Conservation (phyloP, 2,329 filamentous ascomycete genomes). For the Alternaria sp. region DNA sequence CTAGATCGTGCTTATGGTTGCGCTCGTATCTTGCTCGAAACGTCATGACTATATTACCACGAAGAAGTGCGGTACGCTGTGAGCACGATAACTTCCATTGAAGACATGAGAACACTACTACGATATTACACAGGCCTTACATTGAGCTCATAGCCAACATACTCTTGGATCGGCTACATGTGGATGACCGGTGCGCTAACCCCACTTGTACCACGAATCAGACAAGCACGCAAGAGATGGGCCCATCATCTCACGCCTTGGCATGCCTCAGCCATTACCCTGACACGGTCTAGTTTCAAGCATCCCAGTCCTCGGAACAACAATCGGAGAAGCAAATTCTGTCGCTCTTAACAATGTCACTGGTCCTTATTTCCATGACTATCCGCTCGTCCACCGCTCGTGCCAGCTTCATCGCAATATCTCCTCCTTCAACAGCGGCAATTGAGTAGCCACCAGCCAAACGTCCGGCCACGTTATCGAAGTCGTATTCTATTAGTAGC, state of each 20-base stretch:
- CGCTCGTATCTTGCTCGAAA: neutral
- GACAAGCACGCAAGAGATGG: constrained; percentile 9
- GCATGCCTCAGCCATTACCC: constrained; percentile 6
- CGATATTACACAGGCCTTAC: neutral
- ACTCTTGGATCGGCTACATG: neutral
- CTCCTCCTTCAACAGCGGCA: neutral
- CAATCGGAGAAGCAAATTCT: constrained; percentile 2
- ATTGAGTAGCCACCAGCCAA: neutral
- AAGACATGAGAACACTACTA: neutral
- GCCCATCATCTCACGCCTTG: constrained; percentile 11
- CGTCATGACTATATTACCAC: neutral
- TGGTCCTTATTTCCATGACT: neutral
- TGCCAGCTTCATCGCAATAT: neutral
- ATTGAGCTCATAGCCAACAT: neutral
- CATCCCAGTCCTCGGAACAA: constrained; percentile 3
- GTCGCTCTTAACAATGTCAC: neutral
- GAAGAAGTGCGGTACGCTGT: neutral
- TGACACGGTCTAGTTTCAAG: constrained; percentile 1
- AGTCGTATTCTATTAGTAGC: neutral
- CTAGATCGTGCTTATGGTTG: neutral
- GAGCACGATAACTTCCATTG: neutral
- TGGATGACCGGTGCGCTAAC: neutral
- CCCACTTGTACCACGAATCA: constrained; percentile 10
- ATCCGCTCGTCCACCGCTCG: neutral
- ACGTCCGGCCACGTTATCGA: neutral